Evolutionary conservation across 2,329 filamentous ascomycete genomes (phyloP), one percentile per base, ranked within the genome.

Genomic region (Ascochyta pisi): DNA sequence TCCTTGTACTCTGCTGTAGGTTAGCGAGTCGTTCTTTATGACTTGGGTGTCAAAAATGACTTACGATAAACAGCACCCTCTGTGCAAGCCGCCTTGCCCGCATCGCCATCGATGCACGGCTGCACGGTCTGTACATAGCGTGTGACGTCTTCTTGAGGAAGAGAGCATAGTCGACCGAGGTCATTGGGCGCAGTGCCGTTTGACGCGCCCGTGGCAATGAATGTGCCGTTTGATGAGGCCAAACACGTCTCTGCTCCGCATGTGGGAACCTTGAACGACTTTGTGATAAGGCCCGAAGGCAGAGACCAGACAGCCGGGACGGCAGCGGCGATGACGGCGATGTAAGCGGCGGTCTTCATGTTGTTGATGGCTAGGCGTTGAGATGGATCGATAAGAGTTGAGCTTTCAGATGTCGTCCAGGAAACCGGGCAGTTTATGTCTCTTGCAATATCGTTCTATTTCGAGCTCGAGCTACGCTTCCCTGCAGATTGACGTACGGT

Each of bases 221-320:
- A 64, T 2, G 45, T 35, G 19, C 55, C 57, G 33, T 57, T 49
- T 22, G 60, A 60, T 41, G 37, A 47, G 27, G 48, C 47, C 27
- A 65, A 54, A 42, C 60, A 63, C 35, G 42, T 35, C 31, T 54
- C 60, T 4, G 60, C 63, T 16, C 57, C 60, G 42, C 65, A 67
- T 24, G 63, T 58, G 8, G 61, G 62, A 8, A 64, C 38, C 26
- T 24, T n/a, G 23, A 51, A 48, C 10, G 43, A 50, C 19, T 50
- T 48, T 6, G 38, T 22, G 15, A 41, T 24, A 23, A 57, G 40
- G 6, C 47, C 38, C 34, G 50, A 43, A 22, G 60, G 60, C 10
- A 61, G 22, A 13, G 55, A 48, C 45, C 49, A 58, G 9, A 41
- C 55, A n/a, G 57, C 34, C n/a, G 59, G 54, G 12, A 57, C 12